These are phyloP conservation scores for Penicillium sp. DNA, from an alignment of 2,329 filamentous ascomycete species.

Conservation along the genomic window DNA sequence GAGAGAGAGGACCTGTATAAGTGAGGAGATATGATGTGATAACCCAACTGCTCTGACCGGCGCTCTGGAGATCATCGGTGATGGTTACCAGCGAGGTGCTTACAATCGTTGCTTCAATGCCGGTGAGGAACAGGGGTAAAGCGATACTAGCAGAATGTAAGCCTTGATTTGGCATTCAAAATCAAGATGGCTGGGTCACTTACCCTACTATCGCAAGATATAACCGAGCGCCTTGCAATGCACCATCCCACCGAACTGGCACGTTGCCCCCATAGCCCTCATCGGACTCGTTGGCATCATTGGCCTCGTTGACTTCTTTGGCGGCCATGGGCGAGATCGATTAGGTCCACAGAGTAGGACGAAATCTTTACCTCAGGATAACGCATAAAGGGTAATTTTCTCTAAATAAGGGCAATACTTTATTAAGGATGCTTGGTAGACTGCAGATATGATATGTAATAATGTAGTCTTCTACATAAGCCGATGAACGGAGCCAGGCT, in stretches of 20 bases:
- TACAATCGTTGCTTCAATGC: slow-evolving; percentile 54
- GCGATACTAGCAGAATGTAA: slow-evolving; percentile 17
- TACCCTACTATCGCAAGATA: slow-evolving; percentile 8
- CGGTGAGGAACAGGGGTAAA: slow-evolving; percentile 45
- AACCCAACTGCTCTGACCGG: slow-evolving; percentile 46
- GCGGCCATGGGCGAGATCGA: not conserved
- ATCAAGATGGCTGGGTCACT: not conserved
- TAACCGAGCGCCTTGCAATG: slow-evolving; percentile 2
- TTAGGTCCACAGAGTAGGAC: not conserved
- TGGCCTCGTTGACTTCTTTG: not conserved
- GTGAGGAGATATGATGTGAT: slow-evolving; percentile 53
- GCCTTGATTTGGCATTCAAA: not conserved
- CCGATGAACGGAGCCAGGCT: too few relatives aligned
- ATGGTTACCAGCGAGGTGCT: slow-evolving; percentile 53
- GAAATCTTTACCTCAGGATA: not conserved
- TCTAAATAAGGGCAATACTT: too few relatives aligned
- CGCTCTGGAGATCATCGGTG: slow-evolving; percentile 40
- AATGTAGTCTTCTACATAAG: too few relatives aligned
- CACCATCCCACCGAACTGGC: not conserved
- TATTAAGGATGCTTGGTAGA: too few relatives aligned
- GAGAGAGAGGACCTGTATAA: slow-evolving; percentile 44
- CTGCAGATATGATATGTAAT: too few relatives aligned
- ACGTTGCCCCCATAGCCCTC: not conserved
- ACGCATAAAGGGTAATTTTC: not conserved
- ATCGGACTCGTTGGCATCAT: not conserved